A percentile compares a stretch with the other conserved stretches of the same genome.
Conservation (phyloP, 257 asterid species). For the Solanum arcanum region DNA sequence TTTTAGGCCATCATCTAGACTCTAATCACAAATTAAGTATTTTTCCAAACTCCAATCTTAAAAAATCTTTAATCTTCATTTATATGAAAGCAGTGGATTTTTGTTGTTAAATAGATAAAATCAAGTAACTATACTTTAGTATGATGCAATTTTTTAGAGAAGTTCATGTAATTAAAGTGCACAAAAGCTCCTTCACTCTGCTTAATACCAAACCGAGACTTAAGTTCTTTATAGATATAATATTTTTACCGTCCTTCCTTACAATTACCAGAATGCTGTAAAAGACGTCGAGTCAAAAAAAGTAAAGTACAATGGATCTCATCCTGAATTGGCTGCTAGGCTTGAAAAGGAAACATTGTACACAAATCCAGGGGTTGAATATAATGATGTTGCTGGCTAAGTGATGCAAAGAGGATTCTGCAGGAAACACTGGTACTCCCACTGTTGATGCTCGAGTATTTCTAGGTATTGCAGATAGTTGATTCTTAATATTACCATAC, state of each 20-base stretch:
- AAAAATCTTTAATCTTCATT: no score
- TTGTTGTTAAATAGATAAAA: background rate
- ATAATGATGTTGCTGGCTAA: conserved; percentile 95
- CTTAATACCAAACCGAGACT: background rate
- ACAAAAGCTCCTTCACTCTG: background rate
- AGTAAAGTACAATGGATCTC: conserved; percentile 81
- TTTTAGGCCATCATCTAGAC: no score
- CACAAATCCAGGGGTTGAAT: conserved; percentile 73
- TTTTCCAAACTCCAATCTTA: background rate
- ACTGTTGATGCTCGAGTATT: conserved; percentile 89
- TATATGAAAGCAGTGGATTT: background rate
- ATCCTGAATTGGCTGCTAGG: conserved; percentile 86
- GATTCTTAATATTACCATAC: background rate
- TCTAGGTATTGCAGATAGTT: conserved; percentile 33
- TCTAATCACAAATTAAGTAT: no score
- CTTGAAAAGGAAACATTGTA: conserved; percentile 89
- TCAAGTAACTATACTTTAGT: background rate
- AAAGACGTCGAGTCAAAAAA: conserved; percentile 60
- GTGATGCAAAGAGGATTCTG: conserved; percentile 80
- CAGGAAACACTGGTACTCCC: conserved; percentile 99
- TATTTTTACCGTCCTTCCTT: background rate
- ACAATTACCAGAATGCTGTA: conserved; percentile 19
- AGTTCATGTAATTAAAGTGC: background rate
- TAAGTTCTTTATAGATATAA: background rate
- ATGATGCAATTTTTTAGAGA: background rate